Conservation (phyloP, 306 rosid genomes). For the Abrus precatorius region DNA sequence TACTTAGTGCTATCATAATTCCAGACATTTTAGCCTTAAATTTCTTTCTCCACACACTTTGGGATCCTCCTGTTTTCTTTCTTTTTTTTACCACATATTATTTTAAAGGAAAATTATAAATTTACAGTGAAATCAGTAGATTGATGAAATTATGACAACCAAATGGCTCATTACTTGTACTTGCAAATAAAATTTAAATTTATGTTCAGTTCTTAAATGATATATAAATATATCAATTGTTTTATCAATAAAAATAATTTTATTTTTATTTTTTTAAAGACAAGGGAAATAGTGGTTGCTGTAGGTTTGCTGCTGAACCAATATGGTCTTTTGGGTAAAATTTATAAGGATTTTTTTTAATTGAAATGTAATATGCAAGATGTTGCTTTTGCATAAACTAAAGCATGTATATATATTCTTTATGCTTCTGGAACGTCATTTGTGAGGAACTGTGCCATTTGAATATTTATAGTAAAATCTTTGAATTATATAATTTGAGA, state of each 20-base stretch:
- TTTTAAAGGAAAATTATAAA: too few species aligned
- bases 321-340: conserved; percentile 6
- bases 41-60: not conserved
- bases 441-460: not conserved
- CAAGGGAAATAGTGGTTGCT: not conserved
- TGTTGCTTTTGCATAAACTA: not conserved
- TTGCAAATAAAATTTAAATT: too few species aligned
- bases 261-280: not conserved
- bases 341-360: not conserved
- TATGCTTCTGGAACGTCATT: conserved; percentile 15
- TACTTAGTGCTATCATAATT: not conserved
- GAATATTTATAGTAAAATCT: not conserved
- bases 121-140: too few species aligned
- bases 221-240: too few species aligned
- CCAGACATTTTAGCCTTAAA: not conserved
- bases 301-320: not conserved
- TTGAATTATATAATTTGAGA: conserved; percentile 14
- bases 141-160: too few species aligned
- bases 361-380: not conserved
- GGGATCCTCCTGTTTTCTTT: too few species aligned
- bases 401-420: not conserved
- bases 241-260: not conserved
- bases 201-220: too few species aligned
- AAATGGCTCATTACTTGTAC: too few species aligned
- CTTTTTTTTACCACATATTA: not conserved